A percentile compares a stretch with the other conserved stretches of the same genome.
Evolutionary conservation across 2,329 filamentous ascomycete species (phyloP).

Genomic region (Byssothecium circinans): DNA sequence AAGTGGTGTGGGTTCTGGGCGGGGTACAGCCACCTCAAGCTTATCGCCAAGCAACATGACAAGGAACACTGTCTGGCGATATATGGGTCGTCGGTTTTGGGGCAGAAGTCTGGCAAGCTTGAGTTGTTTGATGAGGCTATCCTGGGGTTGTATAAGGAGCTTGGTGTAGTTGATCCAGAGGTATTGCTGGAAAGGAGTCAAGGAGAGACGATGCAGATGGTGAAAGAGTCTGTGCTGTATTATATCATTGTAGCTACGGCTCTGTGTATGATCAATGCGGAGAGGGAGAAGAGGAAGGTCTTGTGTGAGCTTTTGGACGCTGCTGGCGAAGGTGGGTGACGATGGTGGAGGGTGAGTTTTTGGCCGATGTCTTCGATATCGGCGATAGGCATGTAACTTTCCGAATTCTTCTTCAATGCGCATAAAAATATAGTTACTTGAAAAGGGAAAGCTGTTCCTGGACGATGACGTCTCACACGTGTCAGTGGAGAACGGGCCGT

Average conservation of each 20-base stretch:
- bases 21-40: constrained; percentile 36
- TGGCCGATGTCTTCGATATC: neutral
- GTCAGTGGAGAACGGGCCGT: constrained; percentile 1
- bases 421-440: too few species aligned
- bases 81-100: constrained; percentile 30
- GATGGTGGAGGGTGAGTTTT: neutral
- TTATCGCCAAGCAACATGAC: constrained; percentile 21
- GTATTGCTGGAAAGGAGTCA: too few species aligned
- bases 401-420: too few species aligned
- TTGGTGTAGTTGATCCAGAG: too few species aligned
- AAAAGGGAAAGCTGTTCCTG: too few species aligned
- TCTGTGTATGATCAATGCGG: constrained; percentile 36
- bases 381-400: too few species aligned
- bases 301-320: constrained; percentile 11
- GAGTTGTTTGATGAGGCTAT: constrained; percentile 31
- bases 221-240: constrained; percentile 30
- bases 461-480: neutral
- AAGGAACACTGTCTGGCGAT: constrained; percentile 22
- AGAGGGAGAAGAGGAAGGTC: constrained; percentile 38
- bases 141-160: constrained; percentile 16
- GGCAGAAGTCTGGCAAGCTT: constrained; percentile 29
- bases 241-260: constrained; percentile 36
- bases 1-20: constrained; percentile 24
- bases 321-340: constrained; percentile 15
- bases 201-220: constrained; percentile 6